Base-by-base conservation (phyloP, 225 moss, liverwort and hornwort genomes). In the Pleurozium schreberi region DNA sequence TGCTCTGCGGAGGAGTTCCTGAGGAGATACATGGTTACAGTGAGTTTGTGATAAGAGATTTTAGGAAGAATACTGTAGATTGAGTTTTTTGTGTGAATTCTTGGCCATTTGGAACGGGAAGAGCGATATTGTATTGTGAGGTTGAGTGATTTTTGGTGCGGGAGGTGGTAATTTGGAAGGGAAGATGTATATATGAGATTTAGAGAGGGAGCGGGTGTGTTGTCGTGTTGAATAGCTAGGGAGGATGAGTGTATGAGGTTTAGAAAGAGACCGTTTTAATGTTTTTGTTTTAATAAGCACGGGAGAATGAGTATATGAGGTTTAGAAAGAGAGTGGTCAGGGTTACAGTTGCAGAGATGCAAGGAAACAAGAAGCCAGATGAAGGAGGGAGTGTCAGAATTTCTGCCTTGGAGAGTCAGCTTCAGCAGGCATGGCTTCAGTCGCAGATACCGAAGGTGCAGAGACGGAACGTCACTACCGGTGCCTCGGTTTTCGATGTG, bases 401-500 rank as follows among this genome's bases (percentile, higher is more conserved):
- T 70, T 90, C 88, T 50, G 64, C 91, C 17, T 88, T 94, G 26
- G 88, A 92, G 86, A 92, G 87, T 62, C 88, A 88, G 87, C 92
- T 91, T 36, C 94, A 92, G 89, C 87, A 89, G 61, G 91, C 88
- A 68, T 94, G 90, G 92, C 82, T 92, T 40, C 86, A 91, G 85
- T 76, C 92, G 43, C 92, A 92, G 88, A 77, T 90, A n/a, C 92
- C 93, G 20, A 93, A 92, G 89, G 77, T 88, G 70, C 93, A 92
- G 90, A 90, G 79, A 67, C 90, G 92, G 28, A 89, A 82, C 47
- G 53, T 85, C 63, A 80, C 82, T 34, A 49, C 87, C 26, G 65
- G 83, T 49, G 36, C 65, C 18, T 89, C 84, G 36, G 49, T 87
- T 62, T 52, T 47, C 36, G 87, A 77, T n/a, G 81, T 82, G 43